Base-by-base conservation (phyloP, 192 early-diverging fungal genomes). In the Backusella macrospora region DNA sequence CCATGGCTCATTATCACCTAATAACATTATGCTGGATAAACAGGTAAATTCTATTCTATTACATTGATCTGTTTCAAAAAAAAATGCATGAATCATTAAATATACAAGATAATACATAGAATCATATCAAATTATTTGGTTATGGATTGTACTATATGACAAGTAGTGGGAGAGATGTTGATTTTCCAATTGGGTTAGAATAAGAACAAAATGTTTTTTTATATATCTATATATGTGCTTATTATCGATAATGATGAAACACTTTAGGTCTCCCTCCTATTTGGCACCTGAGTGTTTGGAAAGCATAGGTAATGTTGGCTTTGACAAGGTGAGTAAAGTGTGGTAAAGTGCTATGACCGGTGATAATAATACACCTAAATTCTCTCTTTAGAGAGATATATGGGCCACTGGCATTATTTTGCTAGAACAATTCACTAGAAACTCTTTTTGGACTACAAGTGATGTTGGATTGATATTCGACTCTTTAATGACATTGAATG, bases 61-160 rank as follows among this genome's bases (percentile, higher is more conserved):
- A 14, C 21, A 26, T 62, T n/a, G 59, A 23, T 71, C 1, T 14
- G 64, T 71, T 13, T 37, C 45, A 45, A 23, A 34, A 34, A 34
- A 34, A 34, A 34, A n/a, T n/a, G n/a, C n/a, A n/a, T n/a, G n/a
- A n/a, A n/a, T n/a, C 44, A 13, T 45, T 70, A 39, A 21, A 3
- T 48, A 70, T 34, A 52, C 45, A 21, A 16, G n/a, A n/a, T n/a
- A n/a, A n/a, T n/a, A 38, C 68, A 62, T 70, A 86, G 85, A 62
- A 76, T 9, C 40, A 73, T 10, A 66, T 86, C 38, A 88, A 88
- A 68, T 63, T 90, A 8, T 79, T 75, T 9, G 84, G 90, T 45
- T 87, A 84, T 76, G 89, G 89, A 40, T 78, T 90, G 6, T 84
- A 73, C 37, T 83, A 85, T 59, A 89, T 90, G 85, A 90, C 89